Percentiles rank a stretch among this genome's conserved stretches.
These are phyloP conservation scores for Coemansia nantahalensis DNA, from an alignment of 192 early-diverging fungal genomes.

Conservation along the genomic window DNA sequence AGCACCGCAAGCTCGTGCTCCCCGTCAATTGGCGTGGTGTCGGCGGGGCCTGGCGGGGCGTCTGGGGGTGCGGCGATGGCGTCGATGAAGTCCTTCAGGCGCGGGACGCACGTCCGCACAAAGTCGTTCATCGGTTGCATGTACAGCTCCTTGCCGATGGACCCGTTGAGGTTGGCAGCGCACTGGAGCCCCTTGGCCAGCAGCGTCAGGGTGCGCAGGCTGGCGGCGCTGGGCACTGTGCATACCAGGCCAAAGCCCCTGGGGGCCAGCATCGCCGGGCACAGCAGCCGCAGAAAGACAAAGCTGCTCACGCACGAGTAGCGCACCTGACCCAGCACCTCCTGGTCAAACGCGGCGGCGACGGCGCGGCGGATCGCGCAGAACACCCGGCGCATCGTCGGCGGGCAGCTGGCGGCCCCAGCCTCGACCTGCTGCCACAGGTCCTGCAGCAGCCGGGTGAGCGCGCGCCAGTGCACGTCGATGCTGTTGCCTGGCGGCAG, in stretches of 20 bases:
- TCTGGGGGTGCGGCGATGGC: constrained; percentile 32
- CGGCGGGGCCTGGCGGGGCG: no score
- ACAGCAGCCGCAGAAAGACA: constrained; percentile 67
- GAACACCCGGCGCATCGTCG: constrained; percentile 50
- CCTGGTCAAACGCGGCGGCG: constrained; percentile 6
- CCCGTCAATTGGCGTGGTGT: constrained; percentile 20
- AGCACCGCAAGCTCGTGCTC: constrained; percentile 44
- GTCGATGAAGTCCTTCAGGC: constrained; percentile 63
- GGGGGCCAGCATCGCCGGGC: constrained; percentile 71
- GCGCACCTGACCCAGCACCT: constrained; percentile 17
- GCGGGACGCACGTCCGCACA: constrained; percentile 58
- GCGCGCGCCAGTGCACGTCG: constrained; percentile 50
- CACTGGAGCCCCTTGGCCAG: constrained; percentile 73
- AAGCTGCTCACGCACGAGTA: constrained; percentile 63
- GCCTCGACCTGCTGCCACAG: constrained; percentile 56
- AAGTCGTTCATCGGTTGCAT: constrained; percentile 66
- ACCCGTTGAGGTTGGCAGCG: constrained; percentile 64
- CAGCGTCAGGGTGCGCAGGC: constrained; percentile 64
- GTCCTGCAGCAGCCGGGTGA: constrained; percentile 49
- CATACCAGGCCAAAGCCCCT: constrained; percentile 69
- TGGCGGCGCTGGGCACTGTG: constrained; percentile 53
- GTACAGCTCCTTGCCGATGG: constrained; percentile 64
- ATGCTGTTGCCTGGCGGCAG: constrained; percentile 18
- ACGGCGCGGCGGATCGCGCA: constrained; percentile 16
- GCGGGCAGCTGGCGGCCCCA: constrained; percentile 21